A percentile compares a stretch with the other conserved stretches of the same genome.
These are phyloP conservation scores for Candida tetrigidarum DNA, from an alignment of 1,139 yeast genomes.

Conservation along the genomic window DNA sequence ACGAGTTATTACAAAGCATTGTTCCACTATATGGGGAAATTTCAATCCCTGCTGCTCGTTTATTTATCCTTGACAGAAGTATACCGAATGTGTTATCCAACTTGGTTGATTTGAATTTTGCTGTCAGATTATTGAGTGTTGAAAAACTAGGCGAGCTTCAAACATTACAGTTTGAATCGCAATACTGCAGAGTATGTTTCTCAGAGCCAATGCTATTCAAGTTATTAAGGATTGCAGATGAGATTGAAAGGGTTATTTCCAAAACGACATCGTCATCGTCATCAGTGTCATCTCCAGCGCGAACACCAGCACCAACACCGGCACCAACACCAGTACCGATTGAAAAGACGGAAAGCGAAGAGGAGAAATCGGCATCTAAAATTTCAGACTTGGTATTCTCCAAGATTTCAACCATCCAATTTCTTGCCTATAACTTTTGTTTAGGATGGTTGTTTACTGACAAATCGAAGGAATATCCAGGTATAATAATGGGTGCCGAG, in stretches of 20 bases:
- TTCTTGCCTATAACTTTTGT: constrained; percentile 69
- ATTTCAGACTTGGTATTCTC: constrained; percentile 31
- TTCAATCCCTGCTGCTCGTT: constrained; percentile 43
- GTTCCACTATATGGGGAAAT: constrained; percentile 44
- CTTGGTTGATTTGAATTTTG: constrained; percentile 44
- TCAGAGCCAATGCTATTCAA: constrained; percentile 56
- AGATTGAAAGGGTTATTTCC: constrained; percentile 11
- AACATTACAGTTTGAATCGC: constrained; percentile 61
- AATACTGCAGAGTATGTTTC: constrained; percentile 58
- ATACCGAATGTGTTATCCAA: constrained; percentile 51
- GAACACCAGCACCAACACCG: not conserved
- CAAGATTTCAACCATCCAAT: constrained; percentile 52
- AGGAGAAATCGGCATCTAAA: not conserved
- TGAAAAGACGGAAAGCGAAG: not conserved
- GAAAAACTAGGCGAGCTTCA: constrained; percentile 27
- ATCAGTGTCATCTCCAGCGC: not conserved
- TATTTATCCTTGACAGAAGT: constrained; percentile 38
- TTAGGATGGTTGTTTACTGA: constrained; percentile 72
- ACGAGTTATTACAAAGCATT: constrained; percentile 1
- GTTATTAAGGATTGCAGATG: constrained; percentile 30
- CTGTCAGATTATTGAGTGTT: constrained; percentile 38
- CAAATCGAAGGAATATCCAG: constrained; percentile 55
- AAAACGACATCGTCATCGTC: not conserved
- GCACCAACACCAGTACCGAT: not conserved
- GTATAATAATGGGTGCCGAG: constrained; percentile 78